Conservation (phyloP, 23 red algal genomes). For the Chondrus crispus region DNA sequence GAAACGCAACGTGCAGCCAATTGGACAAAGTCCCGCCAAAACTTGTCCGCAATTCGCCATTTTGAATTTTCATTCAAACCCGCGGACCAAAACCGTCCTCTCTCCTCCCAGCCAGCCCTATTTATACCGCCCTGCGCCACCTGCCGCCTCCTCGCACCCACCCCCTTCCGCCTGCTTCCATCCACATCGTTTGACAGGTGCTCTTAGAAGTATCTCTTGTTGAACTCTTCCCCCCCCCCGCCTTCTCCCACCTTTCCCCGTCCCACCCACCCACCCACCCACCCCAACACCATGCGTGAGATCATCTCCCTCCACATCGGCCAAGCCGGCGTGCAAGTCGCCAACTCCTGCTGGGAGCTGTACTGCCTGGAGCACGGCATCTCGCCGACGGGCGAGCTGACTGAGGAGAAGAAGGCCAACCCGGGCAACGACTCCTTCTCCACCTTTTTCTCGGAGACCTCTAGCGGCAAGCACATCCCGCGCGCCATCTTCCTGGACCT, state of each 20-base stretch:
- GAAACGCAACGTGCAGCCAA: too few species aligned
- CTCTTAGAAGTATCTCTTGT: conserved; percentile 63
- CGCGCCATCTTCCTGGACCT: conserved; percentile 97
- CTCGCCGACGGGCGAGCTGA: conserved; percentile 72
- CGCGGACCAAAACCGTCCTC: too few species aligned
- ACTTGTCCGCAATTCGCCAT: too few species aligned
- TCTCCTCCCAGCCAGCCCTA: too few species aligned
- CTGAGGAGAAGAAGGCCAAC: conserved; percentile 39
- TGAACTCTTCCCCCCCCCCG: conserved; percentile 30
- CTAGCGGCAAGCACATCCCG: conserved; percentile 82
- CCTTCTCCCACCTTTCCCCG: not conserved
- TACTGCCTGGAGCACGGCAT: conserved; percentile 99
- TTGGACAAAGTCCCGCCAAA: too few species aligned
- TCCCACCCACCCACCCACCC: not conserved
- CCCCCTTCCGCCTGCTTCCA: not conserved
- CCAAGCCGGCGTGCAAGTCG: conserved; percentile 96
- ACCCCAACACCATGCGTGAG: conserved; percentile 75
- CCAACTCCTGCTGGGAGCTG: conserved; percentile 99
- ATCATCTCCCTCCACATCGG: conserved; percentile 99
- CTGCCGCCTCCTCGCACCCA: not conserved
- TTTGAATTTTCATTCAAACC: too few species aligned
- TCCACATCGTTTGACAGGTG: conserved; percentile 48
- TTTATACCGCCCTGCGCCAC: too few species aligned
- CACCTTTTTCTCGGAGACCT: conserved; percentile 98
- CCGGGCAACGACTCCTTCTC: conserved; percentile 77